phyloP scores from a whole-genome alignment of 2,329 filamentous ascomycete species.

The Botrytis porri region DNA sequence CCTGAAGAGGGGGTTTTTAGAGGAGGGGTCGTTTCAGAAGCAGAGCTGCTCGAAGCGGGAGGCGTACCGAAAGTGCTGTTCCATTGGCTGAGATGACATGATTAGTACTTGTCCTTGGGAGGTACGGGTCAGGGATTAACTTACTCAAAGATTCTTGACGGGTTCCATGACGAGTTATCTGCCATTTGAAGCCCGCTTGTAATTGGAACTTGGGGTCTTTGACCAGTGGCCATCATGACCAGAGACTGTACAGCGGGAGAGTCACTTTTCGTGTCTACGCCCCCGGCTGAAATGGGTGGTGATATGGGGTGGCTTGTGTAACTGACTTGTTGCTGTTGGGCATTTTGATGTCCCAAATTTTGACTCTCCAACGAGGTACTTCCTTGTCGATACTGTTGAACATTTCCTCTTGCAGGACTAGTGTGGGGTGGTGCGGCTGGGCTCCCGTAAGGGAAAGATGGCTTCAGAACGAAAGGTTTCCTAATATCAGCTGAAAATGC shows the following conservation, averaged over 20 bases:
- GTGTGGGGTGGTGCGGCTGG: constrained; percentile 44
- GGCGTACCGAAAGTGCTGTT: constrained; percentile 81
- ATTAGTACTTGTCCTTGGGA: constrained; percentile 31
- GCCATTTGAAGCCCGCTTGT: constrained; percentile 41
- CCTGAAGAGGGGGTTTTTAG: constrained; percentile 39
- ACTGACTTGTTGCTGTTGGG: constrained; percentile 57
- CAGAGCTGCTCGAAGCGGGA: constrained; percentile 37
- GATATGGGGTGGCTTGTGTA: constrained; percentile 71
- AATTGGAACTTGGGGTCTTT: constrained; percentile 48
- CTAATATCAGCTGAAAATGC: constrained; percentile 85
- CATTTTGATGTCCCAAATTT: constrained; percentile 50
- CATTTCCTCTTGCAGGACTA: constrained; percentile 29
- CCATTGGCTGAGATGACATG: constrained; percentile 68
- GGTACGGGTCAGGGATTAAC: constrained; percentile 39
- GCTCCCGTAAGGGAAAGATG: constrained; percentile 82
- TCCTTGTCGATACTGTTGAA: constrained; percentile 34
- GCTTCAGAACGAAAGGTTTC: constrained; percentile 85
- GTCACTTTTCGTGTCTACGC: constrained; percentile 73
- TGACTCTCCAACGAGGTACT: constrained; percentile 41
- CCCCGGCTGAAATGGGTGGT: constrained; percentile 72
- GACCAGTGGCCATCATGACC: constrained; percentile 63
- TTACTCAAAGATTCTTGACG: constrained; percentile 85
- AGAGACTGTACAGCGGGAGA: constrained; percentile 70
- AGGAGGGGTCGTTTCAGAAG: constrained; percentile 39
- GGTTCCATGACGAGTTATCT: constrained; percentile 74